phyloP scores from a whole-genome alignment of 2,329 filamentous ascomycete genomes.

The Fusarium citri region DNA sequence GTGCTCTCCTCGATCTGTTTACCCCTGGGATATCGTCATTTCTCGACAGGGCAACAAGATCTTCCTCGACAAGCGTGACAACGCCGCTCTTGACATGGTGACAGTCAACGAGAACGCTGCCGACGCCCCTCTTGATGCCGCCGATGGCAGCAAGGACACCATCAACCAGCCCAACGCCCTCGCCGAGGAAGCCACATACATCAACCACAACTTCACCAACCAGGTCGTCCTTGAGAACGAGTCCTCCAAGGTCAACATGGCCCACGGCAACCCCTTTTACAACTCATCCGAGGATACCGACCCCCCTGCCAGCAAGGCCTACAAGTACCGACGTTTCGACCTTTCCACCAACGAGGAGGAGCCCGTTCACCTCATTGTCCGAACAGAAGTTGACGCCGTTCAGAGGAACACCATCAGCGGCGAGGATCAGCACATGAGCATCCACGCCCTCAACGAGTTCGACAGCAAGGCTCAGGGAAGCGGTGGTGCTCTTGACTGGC shows the following conservation, averaged over 20 bases:
- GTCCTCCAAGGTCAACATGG: constrained; percentile 82
- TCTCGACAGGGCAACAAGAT: constrained; percentile 94
- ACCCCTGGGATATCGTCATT: constrained; percentile 98
- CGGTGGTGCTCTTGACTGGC: constrained; percentile 96
- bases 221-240: constrained; percentile 91
- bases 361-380: constrained; percentile 90
- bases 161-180: constrained; percentile 95
- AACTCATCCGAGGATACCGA: constrained; percentile 92
- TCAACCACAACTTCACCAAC: constrained; percentile 99
- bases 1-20: constrained; percentile 96
- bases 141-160: constrained; percentile 91
- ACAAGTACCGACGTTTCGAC: constrained; percentile 98
- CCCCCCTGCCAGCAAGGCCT: constrained; percentile 93
- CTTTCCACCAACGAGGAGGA: constrained; percentile 95
- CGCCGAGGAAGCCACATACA: constrained; percentile 97
- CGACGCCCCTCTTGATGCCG: constrained; percentile 90
- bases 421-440: constrained; percentile 89
- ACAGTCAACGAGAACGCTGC: constrained; percentile 99
- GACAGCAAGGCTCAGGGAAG: constrained; percentile 97
- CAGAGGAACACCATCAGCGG: constrained; percentile 94
- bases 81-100: constrained; percentile 94
- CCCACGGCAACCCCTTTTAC: constrained; percentile 96
- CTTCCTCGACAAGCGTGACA: constrained; percentile 98
- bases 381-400: constrained; percentile 94
- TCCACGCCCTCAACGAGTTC: constrained; percentile 99